These are phyloP conservation scores for Schoenoplectus tabernaemontani DNA, from an alignment of 202 grass and related monocot genomes.

Conservation along the genomic window DNA sequence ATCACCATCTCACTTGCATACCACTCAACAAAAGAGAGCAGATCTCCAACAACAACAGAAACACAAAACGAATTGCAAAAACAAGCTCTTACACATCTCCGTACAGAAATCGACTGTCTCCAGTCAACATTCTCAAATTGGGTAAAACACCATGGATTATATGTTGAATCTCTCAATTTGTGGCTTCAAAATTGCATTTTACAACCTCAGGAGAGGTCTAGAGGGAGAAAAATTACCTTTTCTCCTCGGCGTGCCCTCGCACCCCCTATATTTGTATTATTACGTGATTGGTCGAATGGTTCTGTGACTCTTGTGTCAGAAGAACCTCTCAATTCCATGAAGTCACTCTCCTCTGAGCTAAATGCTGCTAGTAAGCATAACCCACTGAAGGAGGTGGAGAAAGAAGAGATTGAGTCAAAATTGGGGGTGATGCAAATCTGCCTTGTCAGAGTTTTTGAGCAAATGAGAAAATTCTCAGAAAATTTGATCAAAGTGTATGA, in stretches of 20 bases:
- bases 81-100: constrained; percentile 31
- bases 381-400: constrained; percentile 3
- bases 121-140: constrained; percentile 39
- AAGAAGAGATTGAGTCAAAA: constrained; percentile 9
- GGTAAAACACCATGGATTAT: constrained; percentile 40
- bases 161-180: constrained; percentile 35
- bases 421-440: constrained; percentile 31
- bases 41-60: constrained; percentile 17
- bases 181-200: constrained; percentile 59
- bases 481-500: constrained; percentile 41
- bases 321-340: constrained; percentile 38
- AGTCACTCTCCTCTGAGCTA: constrained; percentile 28
- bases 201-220: constrained; percentile 38
- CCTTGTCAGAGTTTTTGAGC: constrained; percentile 38
- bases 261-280: constrained; percentile 58
- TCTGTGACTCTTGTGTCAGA: constrained; percentile 20
- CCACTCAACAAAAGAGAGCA: constrained; percentile 24
- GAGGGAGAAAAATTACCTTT: constrained; percentile 29
- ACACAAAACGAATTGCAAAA: constrained; percentile 26
- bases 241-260: constrained; percentile 41
- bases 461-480: constrained; percentile 38
- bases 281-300: constrained; percentile 36
- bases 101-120: constrained; percentile 41
- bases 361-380: constrained; percentile 27
- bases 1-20: constrained; percentile 44